A percentile compares a stretch with the other conserved stretches of the same genome.
phyloP scores from a whole-genome alignment of 306 rosid genomes.

The Potentilla sterilis region DNA sequence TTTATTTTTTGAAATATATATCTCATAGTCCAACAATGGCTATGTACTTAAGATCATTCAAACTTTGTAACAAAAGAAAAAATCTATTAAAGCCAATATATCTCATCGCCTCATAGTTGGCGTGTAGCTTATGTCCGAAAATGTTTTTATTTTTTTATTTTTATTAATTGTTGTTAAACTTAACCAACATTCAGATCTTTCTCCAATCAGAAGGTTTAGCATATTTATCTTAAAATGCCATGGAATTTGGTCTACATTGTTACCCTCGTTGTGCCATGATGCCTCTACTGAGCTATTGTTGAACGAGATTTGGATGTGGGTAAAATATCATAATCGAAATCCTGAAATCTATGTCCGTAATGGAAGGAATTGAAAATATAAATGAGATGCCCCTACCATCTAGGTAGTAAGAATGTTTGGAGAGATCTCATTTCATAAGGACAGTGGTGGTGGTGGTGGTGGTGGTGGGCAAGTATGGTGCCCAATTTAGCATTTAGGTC shows the following conservation, averaged over 20 bases:
- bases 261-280: not conserved
- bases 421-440: constrained; percentile 24
- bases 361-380: constrained; percentile 22
- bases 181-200: not conserved
- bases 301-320: constrained; percentile 24
- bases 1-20: too few relatives aligned
- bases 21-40: too few relatives aligned
- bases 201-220: not conserved
- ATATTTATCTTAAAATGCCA: not conserved
- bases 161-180: not conserved
- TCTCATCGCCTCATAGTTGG: too few relatives aligned
- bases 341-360: constrained; percentile 41
- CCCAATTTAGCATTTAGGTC: constrained; percentile 9
- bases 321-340: constrained; percentile 38
- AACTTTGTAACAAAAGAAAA: too few relatives aligned
- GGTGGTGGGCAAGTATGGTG: constrained; percentile 21
- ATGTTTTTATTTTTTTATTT: too few relatives aligned
- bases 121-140: too few relatives aligned
- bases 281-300: not conserved
- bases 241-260: not conserved
- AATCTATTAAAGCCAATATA: too few relatives aligned
- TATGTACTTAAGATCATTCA: too few relatives aligned
- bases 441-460: constrained; percentile 2
- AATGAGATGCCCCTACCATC: constrained; percentile 19
- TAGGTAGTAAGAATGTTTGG: constrained; percentile 31